phyloP scores from a whole-genome alignment of 257 asterid species.

The Petunia secreta region DNA sequence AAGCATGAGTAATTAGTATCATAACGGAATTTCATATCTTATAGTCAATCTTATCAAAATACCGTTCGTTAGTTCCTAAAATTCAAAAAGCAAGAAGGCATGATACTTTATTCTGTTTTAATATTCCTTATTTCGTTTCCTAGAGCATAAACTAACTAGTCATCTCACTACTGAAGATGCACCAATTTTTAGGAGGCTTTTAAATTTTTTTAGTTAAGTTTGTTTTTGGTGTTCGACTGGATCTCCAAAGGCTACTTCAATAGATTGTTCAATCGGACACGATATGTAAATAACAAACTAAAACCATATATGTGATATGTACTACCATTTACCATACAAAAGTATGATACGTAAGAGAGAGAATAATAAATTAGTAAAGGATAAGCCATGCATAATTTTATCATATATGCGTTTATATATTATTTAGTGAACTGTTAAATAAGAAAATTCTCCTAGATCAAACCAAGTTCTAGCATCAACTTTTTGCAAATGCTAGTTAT shows the following conservation, averaged over 20 bases:
- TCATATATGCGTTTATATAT: neutral
- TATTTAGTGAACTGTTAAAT: no score
- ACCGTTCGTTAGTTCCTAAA: neutral
- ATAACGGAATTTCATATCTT: neutral
- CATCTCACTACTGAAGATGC: neutral
- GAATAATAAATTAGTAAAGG: neutral
- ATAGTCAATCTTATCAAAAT: conserved; percentile 5
- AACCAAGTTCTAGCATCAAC: neutral
- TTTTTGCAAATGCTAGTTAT: neutral
- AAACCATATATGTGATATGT: no score
- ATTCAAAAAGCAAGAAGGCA: neutral
- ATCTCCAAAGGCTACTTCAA: neutral
- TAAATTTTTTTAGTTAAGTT: neutral
- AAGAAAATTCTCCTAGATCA: neutral
- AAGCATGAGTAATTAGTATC: conserved; percentile 7
- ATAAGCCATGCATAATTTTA: neutral
- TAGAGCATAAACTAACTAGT: neutral
- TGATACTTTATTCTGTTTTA: conserved; percentile 1
- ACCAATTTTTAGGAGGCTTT: neutral
- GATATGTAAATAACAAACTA: neutral
- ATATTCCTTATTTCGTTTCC: neutral
- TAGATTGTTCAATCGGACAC: neutral
- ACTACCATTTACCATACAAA: no score
- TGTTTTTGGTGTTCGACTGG: neutral
- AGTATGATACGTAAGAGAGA: no score